Evolutionary conservation across 1,139 yeast species (phyloP), one percentile per base, ranked within the genome.

Genomic region (Yamadazyma aaseri): DNA sequence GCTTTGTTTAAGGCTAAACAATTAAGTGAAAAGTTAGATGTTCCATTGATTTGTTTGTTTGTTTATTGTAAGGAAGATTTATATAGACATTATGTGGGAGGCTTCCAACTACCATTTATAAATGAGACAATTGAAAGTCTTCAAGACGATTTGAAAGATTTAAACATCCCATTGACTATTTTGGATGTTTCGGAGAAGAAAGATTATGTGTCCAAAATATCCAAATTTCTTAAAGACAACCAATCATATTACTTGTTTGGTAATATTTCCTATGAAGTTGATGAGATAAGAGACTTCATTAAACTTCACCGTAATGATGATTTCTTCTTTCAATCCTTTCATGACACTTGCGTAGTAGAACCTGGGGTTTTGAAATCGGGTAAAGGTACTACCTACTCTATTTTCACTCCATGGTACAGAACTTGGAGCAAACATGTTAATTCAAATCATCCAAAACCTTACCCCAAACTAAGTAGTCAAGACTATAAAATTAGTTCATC

Each of bases 401-500:
- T 74, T 3, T 76, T 74, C 46, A 65, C 78, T 3, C 79, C 80
- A 0, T 76, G 75, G 75, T 73, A 61, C 49, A 63, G 60, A 34
- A 62, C 65, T 11, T 76, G 81, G 81, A 14, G 21, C 20, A 39
- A 40, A 11, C 20, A 34, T n/a, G 41, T 44, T 8, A 33, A 36
- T 18, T 13, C 25, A 2, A 29, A 35, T 2, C 36, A 45, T 24
- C 29, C 37, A 3, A 20, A 23, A 14, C 20, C 25, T 16, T 35
- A 21, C 17, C 33, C 33, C 3, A 20, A 18, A 7, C 56, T 55
- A 5, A 45, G 40, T 9, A 33, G 32, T 4, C 30, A 39, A 17
- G 47, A 51, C 32, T 82, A 92, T 14, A 84, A 86, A 56, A 74
- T 85, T 2, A 80, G 84, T 45, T 95, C 90, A 0, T 4, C 14